Percentiles rank a stretch among this genome's conserved stretches.
phyloP scores from a whole-genome alignment of 2,329 filamentous ascomycete species.

The Claviceps maximensis region DNA sequence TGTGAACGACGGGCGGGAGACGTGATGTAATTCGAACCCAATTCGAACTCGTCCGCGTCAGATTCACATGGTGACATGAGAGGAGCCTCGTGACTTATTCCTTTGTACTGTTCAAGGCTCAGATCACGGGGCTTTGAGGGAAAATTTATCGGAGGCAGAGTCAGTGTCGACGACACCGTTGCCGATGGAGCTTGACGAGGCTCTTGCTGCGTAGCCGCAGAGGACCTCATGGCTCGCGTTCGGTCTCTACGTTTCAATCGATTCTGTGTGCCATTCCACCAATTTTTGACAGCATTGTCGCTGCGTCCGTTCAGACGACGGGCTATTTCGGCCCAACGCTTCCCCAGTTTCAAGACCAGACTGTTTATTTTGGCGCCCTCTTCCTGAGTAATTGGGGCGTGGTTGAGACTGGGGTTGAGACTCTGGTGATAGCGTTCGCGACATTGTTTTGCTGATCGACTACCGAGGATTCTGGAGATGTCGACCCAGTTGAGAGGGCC shows the following conservation, averaged over 20 bases:
- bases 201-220: neutral
- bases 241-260: slow-evolving; percentile 41
- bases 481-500: slow-evolving; percentile 82
- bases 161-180: neutral
- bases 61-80: slow-evolving; percentile 27
- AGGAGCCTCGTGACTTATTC: slow-evolving; percentile 17
- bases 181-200: neutral
- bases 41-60: slow-evolving; percentile 49
- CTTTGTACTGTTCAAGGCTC: neutral
- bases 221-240: neutral
- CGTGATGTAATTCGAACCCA: slow-evolving; percentile 46
- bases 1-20: slow-evolving; percentile 32
- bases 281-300: slow-evolving; percentile 95
- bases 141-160: neutral
- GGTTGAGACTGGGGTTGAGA: slow-evolving; percentile 63
- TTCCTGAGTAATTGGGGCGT: slow-evolving; percentile 56
- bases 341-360: slow-evolving; percentile 65
- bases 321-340: slow-evolving; percentile 88
- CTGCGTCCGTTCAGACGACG: slow-evolving; percentile 69
- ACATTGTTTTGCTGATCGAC: slow-evolving; percentile 85
- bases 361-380: slow-evolving; percentile 64
- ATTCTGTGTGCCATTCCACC: slow-evolving; percentile 93
- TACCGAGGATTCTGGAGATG: slow-evolving; percentile 62
- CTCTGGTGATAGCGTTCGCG: slow-evolving; percentile 91
- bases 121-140: neutral